These are phyloP conservation scores for Bruguiera parviflora DNA, from an alignment of 345 rosid genomes.

Conservation along the genomic window DNA sequence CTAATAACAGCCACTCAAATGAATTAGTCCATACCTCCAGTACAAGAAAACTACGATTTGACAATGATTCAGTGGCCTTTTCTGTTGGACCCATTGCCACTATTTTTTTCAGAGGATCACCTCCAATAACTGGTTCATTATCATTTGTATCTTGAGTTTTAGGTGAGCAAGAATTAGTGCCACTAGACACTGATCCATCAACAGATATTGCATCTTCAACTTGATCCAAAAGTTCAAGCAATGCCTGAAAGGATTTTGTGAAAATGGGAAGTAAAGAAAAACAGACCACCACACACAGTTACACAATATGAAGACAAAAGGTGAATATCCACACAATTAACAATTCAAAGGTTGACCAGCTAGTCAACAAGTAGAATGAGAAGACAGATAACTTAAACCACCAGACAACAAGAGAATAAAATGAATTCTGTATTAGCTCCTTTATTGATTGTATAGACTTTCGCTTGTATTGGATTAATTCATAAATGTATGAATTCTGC, in stretches of 20 bases:
- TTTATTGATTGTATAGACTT: no score
- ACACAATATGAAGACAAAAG: not conserved
- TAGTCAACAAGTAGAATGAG: no score
- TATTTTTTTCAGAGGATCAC: constrained; percentile 22
- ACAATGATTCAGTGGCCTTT: constrained; percentile 22
- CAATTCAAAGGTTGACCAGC: not conserved
- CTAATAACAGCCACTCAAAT: not conserved
- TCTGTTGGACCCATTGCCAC: constrained; percentile 22
- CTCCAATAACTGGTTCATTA: constrained; percentile 19
- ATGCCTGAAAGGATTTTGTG: constrained; percentile 41
- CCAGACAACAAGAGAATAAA: no score
- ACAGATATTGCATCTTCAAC: constrained; percentile 83
- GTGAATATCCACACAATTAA: not conserved
- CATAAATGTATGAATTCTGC: no score
- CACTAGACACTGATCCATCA: constrained; percentile 47
- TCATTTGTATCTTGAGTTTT: constrained; percentile 32
- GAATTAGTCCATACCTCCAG: constrained; percentile 55
- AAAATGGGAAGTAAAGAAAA: constrained; percentile 4
- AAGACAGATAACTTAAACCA: no score
- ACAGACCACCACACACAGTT: constrained; percentile 4
- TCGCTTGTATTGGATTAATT: no score
- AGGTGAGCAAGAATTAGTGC: constrained; percentile 34
- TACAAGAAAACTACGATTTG: constrained; percentile 61
- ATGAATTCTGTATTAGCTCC: no score
- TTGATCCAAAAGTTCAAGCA: constrained; percentile 90